Percentiles rank a stretch among this genome's conserved stretches.
Evolutionary conservation across 768 basidiomycete species (phyloP).

Genomic region (Nidula microcarpa): DNA sequence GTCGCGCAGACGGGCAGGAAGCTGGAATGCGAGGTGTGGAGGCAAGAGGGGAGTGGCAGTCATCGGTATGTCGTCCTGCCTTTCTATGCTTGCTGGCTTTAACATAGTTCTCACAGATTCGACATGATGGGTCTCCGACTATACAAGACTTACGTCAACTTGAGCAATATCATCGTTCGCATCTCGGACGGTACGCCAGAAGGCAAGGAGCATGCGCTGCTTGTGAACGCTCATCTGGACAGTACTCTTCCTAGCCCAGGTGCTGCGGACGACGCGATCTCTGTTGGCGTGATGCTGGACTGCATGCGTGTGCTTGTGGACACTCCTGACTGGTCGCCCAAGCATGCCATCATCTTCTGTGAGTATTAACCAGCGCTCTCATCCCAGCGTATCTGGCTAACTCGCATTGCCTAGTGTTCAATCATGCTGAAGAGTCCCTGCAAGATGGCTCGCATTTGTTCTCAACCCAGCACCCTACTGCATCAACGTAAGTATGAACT

Average conservation of each 20-base stretch:
- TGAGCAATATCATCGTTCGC: constrained; percentile 88
- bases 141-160: constrained; percentile 82
- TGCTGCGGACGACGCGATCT: constrained; percentile 83
- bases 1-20: constrained; percentile 44
- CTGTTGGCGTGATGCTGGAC: constrained; percentile 92
- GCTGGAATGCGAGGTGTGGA: constrained; percentile 90
- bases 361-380: constrained; percentile 21
- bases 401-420: constrained; percentile 63
- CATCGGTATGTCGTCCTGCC: constrained; percentile 60
- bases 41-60: constrained; percentile 83
- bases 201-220: constrained; percentile 77
- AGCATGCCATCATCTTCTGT: constrained; percentile 81
- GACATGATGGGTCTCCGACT: constrained; percentile 87
- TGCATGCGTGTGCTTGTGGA: constrained; percentile 72
- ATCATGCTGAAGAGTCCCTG: constrained; percentile 90
- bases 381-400: neutral
- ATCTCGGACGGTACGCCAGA: constrained; percentile 72
- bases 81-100: neutral
- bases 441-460: constrained; percentile 95
- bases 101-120: constrained; percentile 47
- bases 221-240: constrained; percentile 89
- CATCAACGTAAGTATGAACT: constrained; percentile 52
- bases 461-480: constrained; percentile 82
- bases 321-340: constrained; percentile 68
- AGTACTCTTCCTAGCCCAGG: constrained; percentile 87